A percentile compares a stretch with the other conserved stretches of the same genome.
These are phyloP conservation scores for Oenanthe sinensis DNA, from an alignment of 129 eudicot genomes.

Conservation along the genomic window DNA sequence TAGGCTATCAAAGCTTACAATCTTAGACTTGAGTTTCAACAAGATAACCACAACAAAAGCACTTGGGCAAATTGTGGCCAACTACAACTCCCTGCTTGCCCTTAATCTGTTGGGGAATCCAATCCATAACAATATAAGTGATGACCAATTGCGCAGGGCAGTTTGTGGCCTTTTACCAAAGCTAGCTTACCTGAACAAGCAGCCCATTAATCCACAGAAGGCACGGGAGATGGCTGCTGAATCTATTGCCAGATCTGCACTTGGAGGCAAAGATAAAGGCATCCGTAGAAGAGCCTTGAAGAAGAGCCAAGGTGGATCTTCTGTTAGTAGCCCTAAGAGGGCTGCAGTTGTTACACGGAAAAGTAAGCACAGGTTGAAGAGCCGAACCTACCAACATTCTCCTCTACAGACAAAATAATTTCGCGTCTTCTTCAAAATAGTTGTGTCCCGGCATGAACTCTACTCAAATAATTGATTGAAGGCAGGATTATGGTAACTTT, in stretches of 20 bases:
- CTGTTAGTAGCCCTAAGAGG: conserved; percentile 33
- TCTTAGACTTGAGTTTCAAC: conserved; percentile 88
- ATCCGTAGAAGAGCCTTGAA: conserved; percentile 41
- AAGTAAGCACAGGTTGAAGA: conserved; percentile 40
- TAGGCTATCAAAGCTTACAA: conserved; percentile 62
- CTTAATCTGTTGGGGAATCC: conserved; percentile 80
- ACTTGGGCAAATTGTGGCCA: conserved; percentile 84
- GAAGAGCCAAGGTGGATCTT: conserved; percentile 35
- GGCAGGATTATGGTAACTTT: background rate
- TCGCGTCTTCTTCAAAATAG: conserved; percentile 2
- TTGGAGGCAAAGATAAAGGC: conserved; percentile 36
- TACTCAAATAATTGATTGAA: background rate
- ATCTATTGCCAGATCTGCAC: conserved; percentile 51
- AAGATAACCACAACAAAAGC: conserved; percentile 76
- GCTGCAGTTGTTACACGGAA: conserved; percentile 19
- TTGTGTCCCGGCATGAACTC: background rate
- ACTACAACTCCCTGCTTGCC: conserved; percentile 65
- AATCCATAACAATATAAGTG: conserved; percentile 55
- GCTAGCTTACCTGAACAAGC: conserved; percentile 71
- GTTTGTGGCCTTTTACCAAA: conserved; percentile 73
- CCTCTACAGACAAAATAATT: conserved; percentile 23
- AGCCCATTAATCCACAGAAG: conserved; percentile 70
- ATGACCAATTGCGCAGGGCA: conserved; percentile 65
- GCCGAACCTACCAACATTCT: conserved; percentile 34
- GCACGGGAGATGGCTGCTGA: conserved; percentile 61